Evolutionary conservation across 2,329 filamentous ascomycete genomes (phyloP), one percentile per base, ranked within the genome.

Genomic region (Coleophoma cylindrospora): DNA sequence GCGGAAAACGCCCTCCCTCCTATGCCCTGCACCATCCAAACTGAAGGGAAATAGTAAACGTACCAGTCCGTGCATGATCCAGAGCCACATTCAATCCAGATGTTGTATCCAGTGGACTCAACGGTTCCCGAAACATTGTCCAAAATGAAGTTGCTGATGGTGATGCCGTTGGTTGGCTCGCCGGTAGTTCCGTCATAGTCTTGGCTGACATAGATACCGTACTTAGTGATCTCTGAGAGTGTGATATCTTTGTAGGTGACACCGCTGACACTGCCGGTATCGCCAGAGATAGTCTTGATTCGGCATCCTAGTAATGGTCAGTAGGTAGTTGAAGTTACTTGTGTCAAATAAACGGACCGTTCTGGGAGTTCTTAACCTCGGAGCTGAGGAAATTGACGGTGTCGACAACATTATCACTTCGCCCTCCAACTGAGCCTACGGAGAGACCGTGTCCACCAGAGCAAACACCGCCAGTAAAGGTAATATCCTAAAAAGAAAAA

Each of bases 361-460:
- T 79, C 47, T 72, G 64, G 0, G 75, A 79, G 60, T 80, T 68
- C 48, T 58, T 60, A 50, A 81, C 70, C 17, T 62, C 68, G 10
- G 68, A 71, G 54, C 70, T 65, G 34, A 70, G 62, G 54, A 83
- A 74, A 27, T 68, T 68, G 19, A 83, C 72, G 48, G 69, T 72
- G 33, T 71, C 61, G 48, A 83, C 79, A 7, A 59, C 65, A 66
- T 82, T 81, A 64, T 79, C 64, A 45, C 56, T 61, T 43, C 76
- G 74, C 14, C 74, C 75, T 40, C 77, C 77, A 21, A 81, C 74
- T 4, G 74, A 77, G 47, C 78, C 77, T 58, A 83, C 79, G 50
- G 74, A 76, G 14, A 84, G 66, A 45, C 79, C 79, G 38, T 63
- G 61, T 12, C 60, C 60, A 41, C 60, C 59, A 11, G 57, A 61